Evolutionary conservation across 2,329 filamentous ascomycete species (phyloP).

Genomic region (Dothistroma septosporum): DNA sequence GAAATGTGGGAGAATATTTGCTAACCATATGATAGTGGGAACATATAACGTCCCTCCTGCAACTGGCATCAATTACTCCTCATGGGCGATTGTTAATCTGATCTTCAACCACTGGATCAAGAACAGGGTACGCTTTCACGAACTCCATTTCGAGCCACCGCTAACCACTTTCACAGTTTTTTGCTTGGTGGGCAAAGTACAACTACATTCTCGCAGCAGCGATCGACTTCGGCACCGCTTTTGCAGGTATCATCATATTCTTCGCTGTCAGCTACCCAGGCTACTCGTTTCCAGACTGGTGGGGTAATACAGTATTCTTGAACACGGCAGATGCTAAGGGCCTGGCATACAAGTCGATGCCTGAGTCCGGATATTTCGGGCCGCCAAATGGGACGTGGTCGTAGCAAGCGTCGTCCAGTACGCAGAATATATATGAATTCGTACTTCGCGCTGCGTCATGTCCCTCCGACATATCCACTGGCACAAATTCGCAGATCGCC

Average conservation of each 20-base stretch:
- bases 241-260: constrained; percentile 37
- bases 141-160: constrained; percentile 64
- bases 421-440: not conserved
- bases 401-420: not conserved
- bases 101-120: constrained; percentile 42
- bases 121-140: constrained; percentile 60
- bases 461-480: constrained; percentile 16
- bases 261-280: constrained; percentile 41
- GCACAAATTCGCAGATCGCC: constrained; percentile 18
- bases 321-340: constrained; percentile 43
- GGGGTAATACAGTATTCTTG: constrained; percentile 33
- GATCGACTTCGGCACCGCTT: constrained; percentile 35
- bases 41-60: constrained; percentile 63
- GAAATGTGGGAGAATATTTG: constrained; percentile 28
- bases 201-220: constrained; percentile 38
- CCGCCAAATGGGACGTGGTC: constrained; percentile 39
- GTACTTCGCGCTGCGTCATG: not conserved
- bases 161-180: constrained; percentile 48
- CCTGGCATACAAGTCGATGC: constrained; percentile 41
- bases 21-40: constrained; percentile 60
- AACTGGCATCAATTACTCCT: constrained; percentile 73
- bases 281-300: constrained; percentile 30
- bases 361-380: constrained; percentile 62
- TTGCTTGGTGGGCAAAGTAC: constrained; percentile 41
- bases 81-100: constrained; percentile 58